phyloP scores from a whole-genome alignment of 225 moss, liverwort and hornwort genomes.

The Antitrichia curtipendula region DNA sequence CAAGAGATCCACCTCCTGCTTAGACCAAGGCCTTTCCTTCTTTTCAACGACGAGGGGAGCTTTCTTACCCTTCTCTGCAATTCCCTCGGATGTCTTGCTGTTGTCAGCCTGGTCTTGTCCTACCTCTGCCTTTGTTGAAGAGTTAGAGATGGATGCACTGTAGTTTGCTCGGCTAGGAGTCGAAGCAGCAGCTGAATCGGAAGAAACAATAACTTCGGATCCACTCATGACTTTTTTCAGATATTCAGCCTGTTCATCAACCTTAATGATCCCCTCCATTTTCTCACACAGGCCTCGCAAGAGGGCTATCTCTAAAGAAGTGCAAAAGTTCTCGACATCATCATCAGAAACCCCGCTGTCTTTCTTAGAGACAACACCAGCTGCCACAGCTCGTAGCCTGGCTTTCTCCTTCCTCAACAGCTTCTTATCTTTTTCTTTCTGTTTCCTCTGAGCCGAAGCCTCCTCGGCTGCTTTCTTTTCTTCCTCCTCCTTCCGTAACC shows the following conservation, averaged over 20 bases:
- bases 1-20: constrained; percentile 68
- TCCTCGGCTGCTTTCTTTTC: constrained; percentile 60
- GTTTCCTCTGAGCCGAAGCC: constrained; percentile 65
- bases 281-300: constrained; percentile 61
- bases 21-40: constrained; percentile 84
- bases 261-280: constrained; percentile 30
- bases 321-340: constrained; percentile 56
- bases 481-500: constrained; percentile 53
- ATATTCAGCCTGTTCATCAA: constrained; percentile 36
- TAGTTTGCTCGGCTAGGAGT: constrained; percentile 12
- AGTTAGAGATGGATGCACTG: background rate
- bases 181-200: constrained; percentile 22
- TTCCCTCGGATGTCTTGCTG: background rate
- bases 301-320: constrained; percentile 51
- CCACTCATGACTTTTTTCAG: constrained; percentile 33
- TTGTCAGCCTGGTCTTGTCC: background rate
- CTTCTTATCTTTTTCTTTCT: constrained; percentile 87
- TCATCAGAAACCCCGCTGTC: constrained; percentile 50
- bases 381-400: constrained; percentile 59
- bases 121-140: background rate
- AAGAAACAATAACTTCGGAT: constrained; percentile 29
- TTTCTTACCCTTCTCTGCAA: constrained; percentile 27
- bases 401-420: constrained; percentile 80
- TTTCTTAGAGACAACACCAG: constrained; percentile 23
- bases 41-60: constrained; percentile 9